phyloP scores from a whole-genome alignment of 2,329 filamentous ascomycete species.

The Ophiostoma sp. region DNA sequence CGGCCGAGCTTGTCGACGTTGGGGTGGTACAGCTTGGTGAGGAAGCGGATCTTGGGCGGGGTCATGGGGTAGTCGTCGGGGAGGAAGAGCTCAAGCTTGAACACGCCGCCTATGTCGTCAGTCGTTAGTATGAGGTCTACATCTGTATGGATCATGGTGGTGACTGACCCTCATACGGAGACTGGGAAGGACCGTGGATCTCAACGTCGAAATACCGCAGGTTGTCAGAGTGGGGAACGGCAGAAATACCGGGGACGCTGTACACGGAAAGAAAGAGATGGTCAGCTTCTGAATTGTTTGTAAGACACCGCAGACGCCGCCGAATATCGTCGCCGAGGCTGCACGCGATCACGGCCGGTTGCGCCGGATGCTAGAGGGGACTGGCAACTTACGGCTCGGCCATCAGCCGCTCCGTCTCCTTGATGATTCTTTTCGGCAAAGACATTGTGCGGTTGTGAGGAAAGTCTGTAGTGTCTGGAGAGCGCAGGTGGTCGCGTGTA shows the following conservation, averaged over 20 bases:
- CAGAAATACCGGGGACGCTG: constrained; percentile 94
- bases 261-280: not conserved
- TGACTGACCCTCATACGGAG: constrained; percentile 78
- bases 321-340: not conserved
- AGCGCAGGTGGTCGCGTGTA: not conserved
- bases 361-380: not conserved
- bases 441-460: constrained; percentile 52
- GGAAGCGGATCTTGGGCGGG: constrained; percentile 94
- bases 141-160: not conserved
- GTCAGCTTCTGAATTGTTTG: not conserved
- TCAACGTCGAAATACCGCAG: constrained; percentile 97
- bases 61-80: constrained; percentile 99
- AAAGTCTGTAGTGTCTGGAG: not conserved
- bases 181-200: constrained; percentile 62
- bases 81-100: constrained; percentile 95
- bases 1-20: constrained; percentile 97
- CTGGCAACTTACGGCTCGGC: constrained; percentile 79
- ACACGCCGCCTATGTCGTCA: constrained; percentile 64
- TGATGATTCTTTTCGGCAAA: constrained; percentile 94
- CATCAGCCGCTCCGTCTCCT: constrained; percentile 97
- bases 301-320: not conserved
- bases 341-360: not conserved
- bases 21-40: constrained; percentile 98
- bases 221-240: constrained; percentile 94
- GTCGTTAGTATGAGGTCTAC: not conserved